Base-by-base conservation (phyloP, 768 basidiomycete species). In the Auricularia auricula-judae region DNA sequence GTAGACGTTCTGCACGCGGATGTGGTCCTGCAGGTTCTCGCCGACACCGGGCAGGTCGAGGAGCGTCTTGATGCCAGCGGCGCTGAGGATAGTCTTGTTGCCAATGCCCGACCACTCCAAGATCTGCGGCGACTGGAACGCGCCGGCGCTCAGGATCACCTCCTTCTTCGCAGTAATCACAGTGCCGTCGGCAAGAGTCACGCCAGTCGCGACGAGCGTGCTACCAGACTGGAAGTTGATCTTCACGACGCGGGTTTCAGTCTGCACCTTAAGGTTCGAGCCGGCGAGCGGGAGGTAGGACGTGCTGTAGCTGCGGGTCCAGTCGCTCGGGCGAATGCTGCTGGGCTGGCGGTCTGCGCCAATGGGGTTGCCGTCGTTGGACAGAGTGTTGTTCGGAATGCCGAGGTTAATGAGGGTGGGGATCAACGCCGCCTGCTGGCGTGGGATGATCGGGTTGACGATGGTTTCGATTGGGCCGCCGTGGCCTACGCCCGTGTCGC, bases 31-130 rank as follows among this genome's bases (percentile, higher is more conserved):
- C 18, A 79, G 67, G 66, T 80, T 78, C 61, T 72, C 68, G 14
- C 79, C 78, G 53, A 80, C 79, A 29, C 69, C 71, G 1, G 77
- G 76, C 0, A 77, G 70, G 63, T 78, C 73, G 42, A 77, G 63
- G 61, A 71, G 67, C 53, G 67, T 65, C 23, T 61, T 42, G 66
- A 80, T 74, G 33, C 68, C 68, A 36, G 72, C 65, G 12, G 35
- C 65, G n/a, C 69, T 67, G n/a, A 78, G 68, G 18, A 72, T 67
- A 1, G 65, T 69, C n/a, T 68, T 68, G 23, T 75, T 74, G 59
- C 77, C 78, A 65, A 79, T 70, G 35, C 78, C 78, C 18, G 74
- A 74, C 11, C 77, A 69, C 62, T 77, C 70, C 71, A 82, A 74
- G 10, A 81, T 68, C 60, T 79, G 77, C 8, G 81, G 75, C 2